A percentile compares a stretch with the other conserved stretches of the same genome.
phyloP scores from a whole-genome alignment of 345 rosid species.

The Sonneratia caseolaris region DNA sequence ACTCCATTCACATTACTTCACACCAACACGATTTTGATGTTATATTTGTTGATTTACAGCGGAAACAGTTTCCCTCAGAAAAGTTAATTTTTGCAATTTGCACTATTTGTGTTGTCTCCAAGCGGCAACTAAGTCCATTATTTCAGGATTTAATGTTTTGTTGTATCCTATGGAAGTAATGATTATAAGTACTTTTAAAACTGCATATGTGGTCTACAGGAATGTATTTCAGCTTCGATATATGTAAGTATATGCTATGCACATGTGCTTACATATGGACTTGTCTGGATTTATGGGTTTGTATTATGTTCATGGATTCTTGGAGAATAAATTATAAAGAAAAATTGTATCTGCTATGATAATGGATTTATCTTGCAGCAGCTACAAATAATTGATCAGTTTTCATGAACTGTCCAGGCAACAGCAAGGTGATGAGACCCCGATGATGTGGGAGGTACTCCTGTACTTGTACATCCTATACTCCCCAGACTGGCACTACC shows the following conservation, averaged over 20 bases:
- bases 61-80: background rate
- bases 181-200: background rate
- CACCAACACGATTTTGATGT: background rate
- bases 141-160: background rate
- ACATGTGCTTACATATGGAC: no score
- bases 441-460: conserved; percentile 99
- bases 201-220: no score
- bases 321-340: no score
- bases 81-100: background rate
- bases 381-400: background rate
- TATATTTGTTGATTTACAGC: background rate
- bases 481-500: conserved; percentile 98
- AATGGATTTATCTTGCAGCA: no score
- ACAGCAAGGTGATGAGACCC: conserved; percentile 96
- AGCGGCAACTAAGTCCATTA: background rate
- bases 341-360: no score
- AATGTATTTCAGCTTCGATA: no score
- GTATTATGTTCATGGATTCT: no score
- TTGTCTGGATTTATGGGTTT: no score
- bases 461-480: conserved; percentile 86
- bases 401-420: conserved; percentile 41
- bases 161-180: background rate
- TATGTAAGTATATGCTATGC: no score
- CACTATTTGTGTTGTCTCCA: background rate
- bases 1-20: background rate